phyloP scores from a whole-genome alignment of 345 rosid genomes.

The Anastatica hierochuntica region DNA sequence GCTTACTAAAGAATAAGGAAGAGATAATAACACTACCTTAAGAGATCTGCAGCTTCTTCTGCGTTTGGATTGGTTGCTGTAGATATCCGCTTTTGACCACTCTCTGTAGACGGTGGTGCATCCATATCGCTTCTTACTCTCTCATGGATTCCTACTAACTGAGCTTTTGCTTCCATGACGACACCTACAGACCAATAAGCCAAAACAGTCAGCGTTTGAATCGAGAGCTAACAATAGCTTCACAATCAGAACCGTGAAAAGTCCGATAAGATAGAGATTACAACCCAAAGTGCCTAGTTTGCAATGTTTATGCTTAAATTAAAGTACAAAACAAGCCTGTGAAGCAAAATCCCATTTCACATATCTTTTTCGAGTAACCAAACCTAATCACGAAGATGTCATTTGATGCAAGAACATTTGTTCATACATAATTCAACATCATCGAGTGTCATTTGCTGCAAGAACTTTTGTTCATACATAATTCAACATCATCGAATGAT shows the following conservation, averaged over 20 bases:
- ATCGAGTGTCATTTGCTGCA: no score
- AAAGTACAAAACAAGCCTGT: no score
- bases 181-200: conserved; percentile 37
- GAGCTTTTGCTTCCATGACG: conserved; percentile 75
- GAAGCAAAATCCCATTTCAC: no score
- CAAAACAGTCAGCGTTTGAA: conserved; percentile 1
- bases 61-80: conserved; percentile 79
- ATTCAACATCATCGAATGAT: neutral
- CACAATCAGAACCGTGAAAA: no score
- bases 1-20: no score
- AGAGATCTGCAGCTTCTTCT: conserved; percentile 94
- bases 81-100: conserved; percentile 42
- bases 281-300: no score
- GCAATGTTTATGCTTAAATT: no score
- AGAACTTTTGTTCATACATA: neutral
- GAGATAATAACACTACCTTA: no score
- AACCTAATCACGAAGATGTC: no score
- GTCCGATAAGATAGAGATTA: no score
- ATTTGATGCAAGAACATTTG: no score
- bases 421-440: neutral
- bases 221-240: neutral
- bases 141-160: conserved; percentile 77
- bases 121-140: conserved; percentile 77
- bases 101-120: conserved; percentile 43
- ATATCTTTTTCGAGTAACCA: no score